A percentile compares a stretch with the other conserved stretches of the same genome.
Conservation (phyloP, 371 early-diverging fungal genomes). For the Mucor ambiguus region DNA sequence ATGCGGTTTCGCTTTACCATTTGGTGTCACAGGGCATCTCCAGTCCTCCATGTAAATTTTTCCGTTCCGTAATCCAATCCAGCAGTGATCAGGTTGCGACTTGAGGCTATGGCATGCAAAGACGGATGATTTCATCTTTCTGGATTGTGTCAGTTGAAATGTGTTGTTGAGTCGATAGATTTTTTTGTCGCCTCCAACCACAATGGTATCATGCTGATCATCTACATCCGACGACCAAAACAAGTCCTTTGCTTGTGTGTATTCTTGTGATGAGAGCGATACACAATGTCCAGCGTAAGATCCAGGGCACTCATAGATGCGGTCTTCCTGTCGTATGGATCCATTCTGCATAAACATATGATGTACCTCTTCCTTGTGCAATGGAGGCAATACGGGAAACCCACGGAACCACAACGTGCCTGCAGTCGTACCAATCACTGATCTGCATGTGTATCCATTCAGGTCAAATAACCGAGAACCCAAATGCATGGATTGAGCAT, state of each 20-base stretch:
- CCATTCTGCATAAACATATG: neutral
- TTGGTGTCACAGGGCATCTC: neutral
- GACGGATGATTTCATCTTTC: slow-evolving; percentile 20
- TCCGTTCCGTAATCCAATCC: slow-evolving; percentile 34
- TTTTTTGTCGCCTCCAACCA: slow-evolving; percentile 29
- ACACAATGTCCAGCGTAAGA: neutral
- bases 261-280: neutral
- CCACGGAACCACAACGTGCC: slow-evolving; percentile 4
- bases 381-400: slow-evolving; percentile 3
- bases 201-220: slow-evolving; percentile 2
- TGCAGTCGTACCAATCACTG: slow-evolving; percentile 6
- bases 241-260: slow-evolving; percentile 16
- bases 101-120: slow-evolving; percentile 15
- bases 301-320: neutral
- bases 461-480: neutral
- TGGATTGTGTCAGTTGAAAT: neutral
- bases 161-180: slow-evolving; percentile 18
- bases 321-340: neutral
- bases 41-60: slow-evolving; percentile 13
- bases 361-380: neutral
- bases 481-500: neutral
- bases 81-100: slow-evolving; percentile 8
- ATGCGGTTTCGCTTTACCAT: neutral
- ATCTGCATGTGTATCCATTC: neutral
- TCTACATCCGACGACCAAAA: slow-evolving; percentile 24